phyloP scores from a whole-genome alignment of 2,329 filamentous ascomycete species.

The Aspergillus japonicus region DNA sequence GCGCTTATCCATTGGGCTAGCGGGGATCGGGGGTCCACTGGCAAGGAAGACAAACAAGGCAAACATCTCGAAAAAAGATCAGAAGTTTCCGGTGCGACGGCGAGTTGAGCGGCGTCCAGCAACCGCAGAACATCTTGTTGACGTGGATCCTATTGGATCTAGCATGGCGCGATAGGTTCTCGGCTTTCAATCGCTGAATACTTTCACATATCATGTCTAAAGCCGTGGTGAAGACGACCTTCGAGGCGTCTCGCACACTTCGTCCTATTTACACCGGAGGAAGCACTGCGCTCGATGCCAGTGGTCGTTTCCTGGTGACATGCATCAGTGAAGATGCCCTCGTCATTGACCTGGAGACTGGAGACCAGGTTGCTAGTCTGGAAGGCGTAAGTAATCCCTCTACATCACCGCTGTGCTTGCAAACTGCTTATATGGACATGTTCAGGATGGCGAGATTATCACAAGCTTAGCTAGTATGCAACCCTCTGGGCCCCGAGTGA shows the following conservation, averaged over 20 bases:
- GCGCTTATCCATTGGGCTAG: constrained; percentile 25
- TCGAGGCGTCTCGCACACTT: constrained; percentile 77
- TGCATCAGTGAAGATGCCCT: constrained; percentile 90
- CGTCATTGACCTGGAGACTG: constrained; percentile 79
- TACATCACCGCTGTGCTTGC: neutral
- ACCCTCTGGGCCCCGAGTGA: neutral
- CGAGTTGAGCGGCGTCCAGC: constrained; percentile 12
- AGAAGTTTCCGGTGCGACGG: constrained; percentile 31
- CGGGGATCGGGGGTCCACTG: constrained; percentile 26
- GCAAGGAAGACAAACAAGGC: constrained; percentile 27
- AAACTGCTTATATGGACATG: constrained; percentile 16
- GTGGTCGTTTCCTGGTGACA: constrained; percentile 78
- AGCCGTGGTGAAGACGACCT: constrained; percentile 74
- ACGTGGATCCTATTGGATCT: constrained; percentile 11
- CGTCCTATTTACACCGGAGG: constrained; percentile 94
- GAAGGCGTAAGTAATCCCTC: constrained; percentile 67
- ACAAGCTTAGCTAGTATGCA: constrained; percentile 46
- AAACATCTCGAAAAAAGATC: constrained; percentile 38
- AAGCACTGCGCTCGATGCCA: constrained; percentile 76
- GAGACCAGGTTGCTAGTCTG: constrained; percentile 76
- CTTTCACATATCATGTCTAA: constrained; percentile 45
- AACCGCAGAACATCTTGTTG: constrained; percentile 17
- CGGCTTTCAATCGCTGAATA: neutral
- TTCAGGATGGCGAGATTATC: constrained; percentile 62
- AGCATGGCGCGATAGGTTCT: constrained; percentile 23